Percentiles rank a stretch among this genome's conserved stretches.
Conservation (phyloP, 1,284 basidiomycete genomes). For the Chondrostereum purpureum region DNA sequence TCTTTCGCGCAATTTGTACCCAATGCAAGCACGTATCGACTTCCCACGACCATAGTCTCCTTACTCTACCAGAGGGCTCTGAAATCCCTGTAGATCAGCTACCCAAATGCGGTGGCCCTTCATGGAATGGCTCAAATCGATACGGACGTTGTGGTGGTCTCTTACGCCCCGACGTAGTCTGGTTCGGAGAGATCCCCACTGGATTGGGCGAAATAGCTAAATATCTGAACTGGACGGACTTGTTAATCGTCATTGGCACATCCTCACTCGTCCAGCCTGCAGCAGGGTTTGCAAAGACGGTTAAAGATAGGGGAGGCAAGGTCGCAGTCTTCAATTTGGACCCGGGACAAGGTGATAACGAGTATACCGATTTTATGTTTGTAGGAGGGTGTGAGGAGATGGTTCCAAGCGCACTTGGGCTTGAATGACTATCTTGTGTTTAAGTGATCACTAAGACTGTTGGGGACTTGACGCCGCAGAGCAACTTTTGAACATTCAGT, state of each 20-base stretch:
- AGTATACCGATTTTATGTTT: constrained; percentile 46
- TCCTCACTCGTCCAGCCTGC: constrained; percentile 29
- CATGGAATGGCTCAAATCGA: constrained; percentile 11
- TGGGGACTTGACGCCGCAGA: no score
- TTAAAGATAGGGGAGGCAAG: constrained; percentile 28
- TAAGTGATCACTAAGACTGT: no score
- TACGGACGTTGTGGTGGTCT: constrained; percentile 22
- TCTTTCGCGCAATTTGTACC: constrained; percentile 17
- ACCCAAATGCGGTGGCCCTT: constrained; percentile 15
- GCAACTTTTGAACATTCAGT: no score
- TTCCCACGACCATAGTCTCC: neutral
- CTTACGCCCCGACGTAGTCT: constrained; percentile 27
- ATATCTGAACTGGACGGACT: neutral
- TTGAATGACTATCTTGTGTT: no score
- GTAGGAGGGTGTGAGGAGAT: constrained; percentile 39
- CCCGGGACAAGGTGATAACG: constrained; percentile 31
- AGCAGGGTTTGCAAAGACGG: constrained; percentile 27
- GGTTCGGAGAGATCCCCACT: constrained; percentile 26
- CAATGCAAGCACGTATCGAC: constrained; percentile 1
- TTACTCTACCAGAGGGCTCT: neutral
- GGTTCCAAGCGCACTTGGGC: constrained; percentile 24
- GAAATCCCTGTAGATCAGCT: constrained; percentile 14
- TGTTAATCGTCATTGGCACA: no score
- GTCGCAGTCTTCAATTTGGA: constrained; percentile 62
- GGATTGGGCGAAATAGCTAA: neutral